Base-by-base conservation (phyloP, 306 rosid species). In the Abrus precatorius region DNA sequence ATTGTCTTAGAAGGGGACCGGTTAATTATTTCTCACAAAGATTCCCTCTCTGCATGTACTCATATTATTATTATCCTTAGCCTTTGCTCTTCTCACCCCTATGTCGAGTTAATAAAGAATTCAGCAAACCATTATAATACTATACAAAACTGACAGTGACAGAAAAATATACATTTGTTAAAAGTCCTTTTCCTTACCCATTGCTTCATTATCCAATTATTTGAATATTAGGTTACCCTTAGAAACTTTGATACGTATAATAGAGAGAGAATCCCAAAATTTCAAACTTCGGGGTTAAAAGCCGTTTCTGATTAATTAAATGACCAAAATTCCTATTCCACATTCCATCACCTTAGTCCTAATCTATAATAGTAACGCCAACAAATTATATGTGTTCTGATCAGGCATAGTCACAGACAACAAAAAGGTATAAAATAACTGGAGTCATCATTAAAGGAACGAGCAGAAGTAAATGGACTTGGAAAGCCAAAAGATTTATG, bases 131-230 rank as follows among this genome's bases (percentile, higher is more conserved):
- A 83, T 54, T 70, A 74, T 65, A 38, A 76, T 68, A 57, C 34
- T 74, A 28, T 38, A 14, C 33, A 62, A 34, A 65, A 34, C 55
- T 69, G 82, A 82, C 33, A 69, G 13, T 64, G 88, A 80, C 80
- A 76, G 74, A 79, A 72, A 80, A 43, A 75, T 82, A 47, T 74
- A 74, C 50, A 84, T 54, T 64, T 80, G 69, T 50, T 79, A 72
- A 55, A 75, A 9, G 79, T 89, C 88, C 41, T 85, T 78, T 76
- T 86, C 90, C 83, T 52, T 80, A 28, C 81, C 81, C 78, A 63
- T 45, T 69, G 57, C 76, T 85, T 47, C 82, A 67, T 82, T 44
- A 47, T 80, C 82, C 69, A 66, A 85, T 48, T 72, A 79, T 82
- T 75, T 80, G 80, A 74, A 78, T 77, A 81, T 78, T 78, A 50